Base-by-base conservation (phyloP, 352 stramenopile species). In the Phytophthora multivora region DNA sequence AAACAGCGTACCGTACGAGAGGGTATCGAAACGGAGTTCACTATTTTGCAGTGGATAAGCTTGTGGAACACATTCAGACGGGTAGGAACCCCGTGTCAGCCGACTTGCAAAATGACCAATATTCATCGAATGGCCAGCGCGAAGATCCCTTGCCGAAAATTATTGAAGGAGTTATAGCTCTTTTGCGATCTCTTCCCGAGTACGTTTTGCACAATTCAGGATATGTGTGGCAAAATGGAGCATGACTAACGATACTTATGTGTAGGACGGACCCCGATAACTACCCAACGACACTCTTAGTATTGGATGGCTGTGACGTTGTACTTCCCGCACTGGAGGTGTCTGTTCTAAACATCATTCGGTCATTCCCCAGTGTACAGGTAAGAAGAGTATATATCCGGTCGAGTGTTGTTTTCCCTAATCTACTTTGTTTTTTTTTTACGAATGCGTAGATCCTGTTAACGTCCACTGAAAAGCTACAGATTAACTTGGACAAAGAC, bases 231-330 rank as follows among this genome's bases (percentile, higher is more conserved):
- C 28, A 3, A 33, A 12, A 16, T 71, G 12, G 39, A 47, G 12
- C 16, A 12, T 12, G 13, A n/a, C 35, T 69, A 52, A 69, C 5
- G 0, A 57, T n/a, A 36, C 18, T 54, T 28, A 42, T 38, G 59
- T 41, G 49, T 53, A 69, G 54, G 30, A 65, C 48, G 39, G 66
- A 65, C 25, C 46, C 48, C 35, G 45, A 39, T 8, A 56, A 69
- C 13, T 63, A 69, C 19, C 58, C 54, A 10, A 62, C 62, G 8
- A 50, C 67, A n/a, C 47, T 90, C 23, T 25, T 90, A 11, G 54
- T 89, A 40, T 58, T 92, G 15, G 83, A 92, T 38, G 80, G 73
- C n/a, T 92, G 83, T 28, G 83, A 92, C 43, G 46, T 70, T 1
- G 55, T 89, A 2, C 48, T 71, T 11, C 46, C 65, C 35, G 63